Evolutionary conservation across 75 land plant species (phyloP), one percentile per base, ranked within the genome.

Genomic region (Picea glauca): DNA sequence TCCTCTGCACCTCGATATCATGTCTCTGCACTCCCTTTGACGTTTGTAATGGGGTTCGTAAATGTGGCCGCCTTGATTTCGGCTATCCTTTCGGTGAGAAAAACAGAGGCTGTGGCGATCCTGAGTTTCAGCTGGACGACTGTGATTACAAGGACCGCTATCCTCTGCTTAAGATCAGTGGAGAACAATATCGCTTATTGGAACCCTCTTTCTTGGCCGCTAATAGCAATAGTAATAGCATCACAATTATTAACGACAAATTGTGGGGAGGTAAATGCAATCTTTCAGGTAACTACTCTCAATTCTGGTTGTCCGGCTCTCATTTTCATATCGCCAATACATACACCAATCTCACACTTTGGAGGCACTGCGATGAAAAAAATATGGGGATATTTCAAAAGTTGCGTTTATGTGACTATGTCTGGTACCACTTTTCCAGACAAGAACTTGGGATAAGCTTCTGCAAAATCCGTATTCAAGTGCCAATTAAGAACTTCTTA

Each of bases 61-160:
- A 3, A 40, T 70, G 74, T 43, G 50, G 74, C 43, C 43, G 33
- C n/a, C n/a, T 20, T 70, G 1, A 20, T 18, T 43, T 70, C 13
- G 3, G 13, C 0, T 43, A 70, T 70, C 74, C 74, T 2, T 70
- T 70, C 11, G 74, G 56, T 7, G 1, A 3, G 26, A 70, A n/a
- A 18, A 8, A 8, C 20, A 70, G 74, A 0, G 74, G 74, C 13
- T 70, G 74, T 43, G 74, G 74, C 3, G 74, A 70, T 40, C 74
- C 74, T 2, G 9, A 12, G 26, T 21, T 70, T 70, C 56, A 70
- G 74, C 74, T 70, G 0, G 74, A 43, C 0, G 74, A n/a, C 6
- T 70, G 74, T 43, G 13, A 70, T n/a, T 0, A 2, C 4, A 11
- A n/a, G 23, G 9, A 43, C 0, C 13, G 23, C n/a, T 40, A 20